These are phyloP conservation scores for Xylariaceae sp. DNA, from an alignment of 2,329 filamentous ascomycete genomes.

Conservation along the genomic window DNA sequence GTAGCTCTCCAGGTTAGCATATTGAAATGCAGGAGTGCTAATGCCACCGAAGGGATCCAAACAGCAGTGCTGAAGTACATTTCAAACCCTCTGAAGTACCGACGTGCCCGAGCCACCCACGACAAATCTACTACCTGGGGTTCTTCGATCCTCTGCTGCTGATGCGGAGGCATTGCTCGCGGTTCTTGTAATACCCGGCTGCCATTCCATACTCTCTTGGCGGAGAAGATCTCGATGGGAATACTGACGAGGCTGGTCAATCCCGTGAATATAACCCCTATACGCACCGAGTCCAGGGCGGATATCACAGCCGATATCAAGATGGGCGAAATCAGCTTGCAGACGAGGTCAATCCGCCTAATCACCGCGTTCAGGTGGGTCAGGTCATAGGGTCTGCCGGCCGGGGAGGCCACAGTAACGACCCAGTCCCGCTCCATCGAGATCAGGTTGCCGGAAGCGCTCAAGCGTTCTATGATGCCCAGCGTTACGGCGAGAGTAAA, in stretches of 20 bases:
- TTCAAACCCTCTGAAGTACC: constrained; percentile 37
- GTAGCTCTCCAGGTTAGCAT: constrained; percentile 57
- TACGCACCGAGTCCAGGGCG: constrained; percentile 44
- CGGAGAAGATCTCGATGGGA: constrained; percentile 43
- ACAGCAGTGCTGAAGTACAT: constrained; percentile 43
- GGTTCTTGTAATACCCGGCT: constrained; percentile 36
- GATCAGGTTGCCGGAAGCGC: constrained; percentile 46
- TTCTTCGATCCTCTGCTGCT: not conserved
- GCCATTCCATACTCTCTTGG: constrained; percentile 43
- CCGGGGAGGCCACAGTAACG: constrained; percentile 38
- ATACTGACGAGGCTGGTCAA: constrained; percentile 46
- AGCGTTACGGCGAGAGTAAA: constrained; percentile 42
- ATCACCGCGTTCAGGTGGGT: constrained; percentile 55
- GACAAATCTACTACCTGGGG: constrained; percentile 2
- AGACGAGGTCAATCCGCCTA: constrained; percentile 59
- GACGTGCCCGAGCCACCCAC: constrained; percentile 17
- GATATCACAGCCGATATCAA: constrained; percentile 51
- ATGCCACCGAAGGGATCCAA: constrained; percentile 50
- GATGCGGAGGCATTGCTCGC: constrained; percentile 28
- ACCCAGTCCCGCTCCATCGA: constrained; percentile 54
- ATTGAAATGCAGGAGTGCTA: constrained; percentile 56
- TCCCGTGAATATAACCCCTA: constrained; percentile 51
- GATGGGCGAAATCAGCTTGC: constrained; percentile 58
- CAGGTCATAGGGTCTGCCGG: constrained; percentile 40
- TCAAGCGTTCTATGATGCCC: constrained; percentile 46